Evolutionary conservation across 306 rosid species (phyloP).

Genomic region (Lagenaria siceraria): DNA sequence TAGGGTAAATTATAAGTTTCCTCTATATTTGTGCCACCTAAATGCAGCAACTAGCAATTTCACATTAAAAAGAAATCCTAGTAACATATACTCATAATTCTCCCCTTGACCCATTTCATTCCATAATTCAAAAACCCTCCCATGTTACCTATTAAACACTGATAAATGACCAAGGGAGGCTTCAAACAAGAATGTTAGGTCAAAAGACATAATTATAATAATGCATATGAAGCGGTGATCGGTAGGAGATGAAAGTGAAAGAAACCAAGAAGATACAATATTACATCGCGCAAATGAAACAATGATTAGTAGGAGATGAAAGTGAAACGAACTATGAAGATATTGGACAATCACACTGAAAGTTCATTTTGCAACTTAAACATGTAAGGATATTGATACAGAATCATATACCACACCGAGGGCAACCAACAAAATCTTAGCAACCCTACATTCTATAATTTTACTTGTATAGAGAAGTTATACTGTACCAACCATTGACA

Average conservation of each 20-base stretch:
- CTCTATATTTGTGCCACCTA: not conserved
- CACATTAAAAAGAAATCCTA: not conserved
- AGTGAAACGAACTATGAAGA: not conserved
- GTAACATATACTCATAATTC: not conserved
- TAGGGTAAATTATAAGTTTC: too few relatives aligned
- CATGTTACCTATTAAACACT: not conserved
- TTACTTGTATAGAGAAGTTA: not conserved
- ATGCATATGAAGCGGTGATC: not conserved
- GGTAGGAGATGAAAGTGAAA: not conserved
- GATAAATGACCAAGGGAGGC: not conserved
- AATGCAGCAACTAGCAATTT: too few relatives aligned
- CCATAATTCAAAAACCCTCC: not conserved
- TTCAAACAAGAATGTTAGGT: not conserved
- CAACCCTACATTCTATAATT: not conserved
- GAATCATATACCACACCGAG: not conserved
- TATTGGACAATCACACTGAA: not conserved
- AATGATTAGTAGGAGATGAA: not conserved
- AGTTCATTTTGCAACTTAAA: not conserved
- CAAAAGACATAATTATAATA: not conserved
- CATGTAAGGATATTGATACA: not conserved
- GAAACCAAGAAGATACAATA: too few relatives aligned
- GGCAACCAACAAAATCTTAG: not conserved
- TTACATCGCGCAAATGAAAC: not conserved
- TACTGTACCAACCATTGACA: not conserved
- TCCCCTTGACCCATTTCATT: not conserved